Percentiles rank a stretch among this genome's conserved stretches.
These are phyloP conservation scores for Mycena sp. DNA, from an alignment of 1,284 basidiomycete genomes.

Conservation along the genomic window DNA sequence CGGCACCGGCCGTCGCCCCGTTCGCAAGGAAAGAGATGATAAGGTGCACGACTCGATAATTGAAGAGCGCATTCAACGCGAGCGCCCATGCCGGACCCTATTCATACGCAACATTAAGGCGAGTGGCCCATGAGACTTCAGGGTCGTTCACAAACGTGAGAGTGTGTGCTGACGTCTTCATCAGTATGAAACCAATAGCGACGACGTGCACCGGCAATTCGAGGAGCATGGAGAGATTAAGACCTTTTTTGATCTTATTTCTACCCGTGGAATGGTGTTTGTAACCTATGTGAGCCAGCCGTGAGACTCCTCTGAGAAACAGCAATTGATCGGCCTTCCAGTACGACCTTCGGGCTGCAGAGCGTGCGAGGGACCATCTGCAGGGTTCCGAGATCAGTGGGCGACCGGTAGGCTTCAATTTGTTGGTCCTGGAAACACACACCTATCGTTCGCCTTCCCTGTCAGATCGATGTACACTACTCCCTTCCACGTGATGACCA, in stretches of 20 bases:
- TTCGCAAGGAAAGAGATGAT: conserved; percentile 79
- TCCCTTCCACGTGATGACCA: conserved; percentile 93
- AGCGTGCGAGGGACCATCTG: conserved; percentile 87
- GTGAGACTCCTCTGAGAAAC: conserved; percentile 8
- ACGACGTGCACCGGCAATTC: conserved; percentile 86
- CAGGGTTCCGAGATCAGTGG: conserved; percentile 88
- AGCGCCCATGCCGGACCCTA: conserved; percentile 93
- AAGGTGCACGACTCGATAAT: conserved; percentile 88
- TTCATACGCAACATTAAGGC: conserved; percentile 98
- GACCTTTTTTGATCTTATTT: conserved; percentile 95
- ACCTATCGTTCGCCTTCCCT: conserved; percentile 26
- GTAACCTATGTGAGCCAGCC: conserved; percentile 88
- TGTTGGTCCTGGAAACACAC: neutral
- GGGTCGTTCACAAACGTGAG: neutral
- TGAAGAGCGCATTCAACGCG: conserved; percentile 89
- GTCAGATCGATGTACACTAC: conserved; percentile 97
- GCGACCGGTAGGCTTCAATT: conserved; percentile 71
- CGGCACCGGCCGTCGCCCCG: conserved; percentile 53
- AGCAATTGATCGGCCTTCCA: conserved; percentile 43
- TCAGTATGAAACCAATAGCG: conserved; percentile 92
- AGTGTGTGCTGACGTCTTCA: conserved; percentile 12
- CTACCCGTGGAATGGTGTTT: conserved; percentile 96
- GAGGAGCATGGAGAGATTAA: conserved; percentile 95
- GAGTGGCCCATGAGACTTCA: conserved; percentile 51
- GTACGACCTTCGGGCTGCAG: conserved; percentile 93